Evolutionary conservation across 306 rosid genomes (phyloP), one percentile per base, ranked within the genome.

Genomic region (Boehmeria nivea): DNA sequence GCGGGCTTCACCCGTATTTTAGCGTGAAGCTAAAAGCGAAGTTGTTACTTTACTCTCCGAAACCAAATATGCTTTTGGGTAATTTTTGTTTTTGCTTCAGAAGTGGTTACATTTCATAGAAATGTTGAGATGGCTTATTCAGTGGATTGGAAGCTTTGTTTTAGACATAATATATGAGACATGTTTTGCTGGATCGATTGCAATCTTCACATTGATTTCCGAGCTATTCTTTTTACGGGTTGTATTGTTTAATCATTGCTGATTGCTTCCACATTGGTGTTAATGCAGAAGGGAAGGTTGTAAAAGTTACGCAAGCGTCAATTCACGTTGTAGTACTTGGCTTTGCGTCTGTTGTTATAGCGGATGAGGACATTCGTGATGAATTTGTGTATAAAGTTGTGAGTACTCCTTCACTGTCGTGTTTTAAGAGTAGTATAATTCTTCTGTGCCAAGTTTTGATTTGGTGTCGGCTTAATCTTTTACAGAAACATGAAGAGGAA

Each of bases 31-130:
- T 85, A 13, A 78, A 71, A 38, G 86, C 75, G 21, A 81, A 76
- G 43, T 24, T 81, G 60, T 73, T 93, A 14, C 87, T 85, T 36
- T 87, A 83, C 69, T 83, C 88, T 51, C 94, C 96, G 5, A 83
- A 78, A 64, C 95, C 94, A n/a, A 50, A 85, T 64, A 85, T 76
- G 99, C 84, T 81, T 59, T 61, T 87, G 82, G 99, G 96, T 87
- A 72, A 23, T 70, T 19, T n/a, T n/a, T n/a, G n/a, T n/a, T n/a
- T n/a, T n/a, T n/a, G n/a, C n/a, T n/a, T n/a, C n/a, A n/a, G n/a
- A n/a, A n/a, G n/a, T n/a, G n/a, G n/a, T n/a, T n/a, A n/a, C 39
- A 16, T 45, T 18, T 34, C 36, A 31, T 10, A n/a, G n/a, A n/a
- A n/a, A n/a, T n/a, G n/a, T n/a, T n/a, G n/a, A n/a, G n/a, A n/a